phyloP scores from a whole-genome alignment of 2,329 filamentous ascomycete genomes.

The Calcarisporium arbuscula region DNA sequence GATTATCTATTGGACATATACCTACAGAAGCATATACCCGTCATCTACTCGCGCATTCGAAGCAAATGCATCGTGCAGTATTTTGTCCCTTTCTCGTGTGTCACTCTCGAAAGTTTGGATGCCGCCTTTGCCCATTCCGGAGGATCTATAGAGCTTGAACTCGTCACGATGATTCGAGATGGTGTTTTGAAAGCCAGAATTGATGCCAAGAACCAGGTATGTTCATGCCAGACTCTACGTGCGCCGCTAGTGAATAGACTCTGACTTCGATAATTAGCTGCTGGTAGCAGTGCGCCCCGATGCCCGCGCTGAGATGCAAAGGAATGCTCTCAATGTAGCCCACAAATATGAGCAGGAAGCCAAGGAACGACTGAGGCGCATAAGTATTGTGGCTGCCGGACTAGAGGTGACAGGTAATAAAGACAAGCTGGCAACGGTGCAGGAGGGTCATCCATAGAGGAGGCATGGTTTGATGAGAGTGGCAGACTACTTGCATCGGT shows the following conservation, averaged over 20 bases:
- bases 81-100: constrained; percentile 81
- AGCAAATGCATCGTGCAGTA: constrained; percentile 93
- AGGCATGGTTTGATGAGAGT: constrained; percentile 28
- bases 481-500: constrained; percentile 1
- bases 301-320: constrained; percentile 63
- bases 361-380: constrained; percentile 67
- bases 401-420: constrained; percentile 52
- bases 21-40: constrained; percentile 65
- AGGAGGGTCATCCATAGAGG: constrained; percentile 17
- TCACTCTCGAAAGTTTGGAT: constrained; percentile 74
- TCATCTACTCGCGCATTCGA: constrained; percentile 69
- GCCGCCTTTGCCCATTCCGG: constrained; percentile 64
- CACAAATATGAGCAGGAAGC: constrained; percentile 69
- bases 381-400: constrained; percentile 69
- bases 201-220: constrained; percentile 71
- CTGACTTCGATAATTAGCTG: constrained; percentile 38
- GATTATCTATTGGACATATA: constrained; percentile 92
- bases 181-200: constrained; percentile 71
- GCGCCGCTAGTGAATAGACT: constrained; percentile 10
- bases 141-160: constrained; percentile 63
- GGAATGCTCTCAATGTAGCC: constrained; percentile 60
- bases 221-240: constrained; percentile 8
- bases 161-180: constrained; percentile 69
- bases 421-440: constrained; percentile 9
- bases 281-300: constrained; percentile 67